phyloP scores from a whole-genome alignment of 163 green algal genomes.

The Chlamydomonas reinhardtii region DNA sequence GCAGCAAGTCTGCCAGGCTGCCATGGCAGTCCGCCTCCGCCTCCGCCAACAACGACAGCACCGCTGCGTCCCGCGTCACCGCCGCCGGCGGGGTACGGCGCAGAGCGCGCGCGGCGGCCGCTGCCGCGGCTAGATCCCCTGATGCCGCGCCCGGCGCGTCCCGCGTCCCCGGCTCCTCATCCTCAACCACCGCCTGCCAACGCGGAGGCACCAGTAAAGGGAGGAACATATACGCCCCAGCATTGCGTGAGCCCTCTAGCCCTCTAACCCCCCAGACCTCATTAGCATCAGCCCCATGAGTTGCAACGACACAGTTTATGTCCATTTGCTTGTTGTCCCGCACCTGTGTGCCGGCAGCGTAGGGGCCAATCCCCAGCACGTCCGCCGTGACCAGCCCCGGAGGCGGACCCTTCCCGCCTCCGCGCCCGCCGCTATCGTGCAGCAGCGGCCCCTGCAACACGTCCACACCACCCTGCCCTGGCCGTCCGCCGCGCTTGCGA shows the following conservation, averaged over 20 bases:
- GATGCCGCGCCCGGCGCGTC: neutral
- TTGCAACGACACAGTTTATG: no score
- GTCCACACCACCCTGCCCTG: neutral
- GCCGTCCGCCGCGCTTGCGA: conserved; percentile 5
- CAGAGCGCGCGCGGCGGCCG: neutral
- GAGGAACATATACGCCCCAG: no score
- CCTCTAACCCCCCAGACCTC: no score
- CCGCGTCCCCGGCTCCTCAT: neutral
- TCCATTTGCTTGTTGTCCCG: no score
- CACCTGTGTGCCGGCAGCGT: neutral
- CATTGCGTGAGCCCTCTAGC: no score
- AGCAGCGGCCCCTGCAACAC: neutral
- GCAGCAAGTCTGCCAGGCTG: conserved; percentile 79
- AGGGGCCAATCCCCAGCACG: conserved; percentile 17
- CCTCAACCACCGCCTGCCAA: neutral
- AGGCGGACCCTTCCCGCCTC: neutral
- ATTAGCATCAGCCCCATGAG: no score
- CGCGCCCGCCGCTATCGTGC: neutral
- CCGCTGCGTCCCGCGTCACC: conserved; percentile 15
- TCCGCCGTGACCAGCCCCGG: conserved; percentile 12
- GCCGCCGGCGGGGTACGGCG: conserved; percentile 21
- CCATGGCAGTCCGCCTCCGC: conserved; percentile 61
- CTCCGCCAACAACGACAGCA: conserved; percentile 70
- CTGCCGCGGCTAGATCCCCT: neutral
- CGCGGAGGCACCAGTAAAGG: no score